Evolutionary conservation across 306 rosid species (phyloP).

Genomic region (Rosa chinensis): DNA sequence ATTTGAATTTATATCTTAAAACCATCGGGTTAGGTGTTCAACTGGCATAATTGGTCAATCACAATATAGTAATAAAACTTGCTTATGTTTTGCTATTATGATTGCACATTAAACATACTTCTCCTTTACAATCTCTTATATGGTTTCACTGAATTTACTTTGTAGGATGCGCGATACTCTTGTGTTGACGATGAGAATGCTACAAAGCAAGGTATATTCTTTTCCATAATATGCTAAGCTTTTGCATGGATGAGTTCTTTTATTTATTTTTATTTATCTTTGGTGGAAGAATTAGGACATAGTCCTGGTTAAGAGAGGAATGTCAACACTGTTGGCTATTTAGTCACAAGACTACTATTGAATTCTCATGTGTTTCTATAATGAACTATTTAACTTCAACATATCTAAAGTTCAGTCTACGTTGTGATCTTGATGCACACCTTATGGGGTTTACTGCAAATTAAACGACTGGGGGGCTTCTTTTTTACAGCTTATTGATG

Average conservation of each 20-base stretch:
- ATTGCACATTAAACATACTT: background rate
- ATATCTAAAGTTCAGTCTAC: background rate
- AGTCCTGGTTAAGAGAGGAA: background rate
- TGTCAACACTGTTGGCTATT: background rate
- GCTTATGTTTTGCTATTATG: background rate
- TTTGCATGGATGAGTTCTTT: background rate
- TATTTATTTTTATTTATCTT: too few species aligned
- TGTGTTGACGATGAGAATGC: constrained; percentile 84
- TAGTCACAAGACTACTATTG: background rate
- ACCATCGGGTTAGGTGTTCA: background rate
- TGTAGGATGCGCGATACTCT: constrained; percentile 88
- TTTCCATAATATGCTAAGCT: background rate
- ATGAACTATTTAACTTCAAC: background rate
- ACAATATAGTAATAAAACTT: background rate
- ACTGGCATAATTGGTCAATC: background rate
- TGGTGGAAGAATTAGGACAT: background rate
- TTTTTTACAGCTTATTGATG: background rate
- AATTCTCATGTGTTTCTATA: background rate
- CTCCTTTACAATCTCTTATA: constrained; percentile 1
- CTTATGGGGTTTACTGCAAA: background rate
- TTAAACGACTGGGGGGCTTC: background rate
- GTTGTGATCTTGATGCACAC: background rate
- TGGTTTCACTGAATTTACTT: constrained; percentile 31
- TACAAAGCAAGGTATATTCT: constrained; percentile 79
- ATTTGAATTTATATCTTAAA: background rate